Evolutionary conservation across 805 yeast species (phyloP), one percentile per base, ranked within the genome.

Genomic region (Myxozyma geophila): DNA sequence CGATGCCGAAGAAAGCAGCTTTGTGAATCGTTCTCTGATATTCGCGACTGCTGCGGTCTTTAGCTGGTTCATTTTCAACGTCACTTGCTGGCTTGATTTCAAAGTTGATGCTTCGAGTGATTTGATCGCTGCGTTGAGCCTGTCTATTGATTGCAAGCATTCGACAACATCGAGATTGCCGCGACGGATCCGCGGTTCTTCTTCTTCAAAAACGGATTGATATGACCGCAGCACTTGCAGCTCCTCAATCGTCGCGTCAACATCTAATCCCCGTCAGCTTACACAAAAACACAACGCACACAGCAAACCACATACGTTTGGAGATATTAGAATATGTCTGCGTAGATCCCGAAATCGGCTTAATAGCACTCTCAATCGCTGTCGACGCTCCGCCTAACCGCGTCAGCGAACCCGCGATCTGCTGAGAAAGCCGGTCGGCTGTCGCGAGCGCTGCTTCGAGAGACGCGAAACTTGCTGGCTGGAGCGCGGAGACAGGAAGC

Each of bases 371-470:
- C 63, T 86, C 84, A 0, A 93, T 88, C 23, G 80, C 79, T 28
- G 79, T 72, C 7, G 92, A 81, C 58, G 81, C 82, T 37, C 74
- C 74, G 7, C 86, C 80, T 59, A 92, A 82, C 54, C 77, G 79
- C 37, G 74, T 78, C 48, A 90, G 78, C 1, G 90, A 85, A 35
- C 76, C 75, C 10, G 84, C 78, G 60, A 92, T 86, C 50, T 82
- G 76, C 1, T 75, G 72, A 9, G 91, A 83, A 47, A 90, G 75
- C 19, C 79, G 80, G 46, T 83, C 82, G 2, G 90, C 83, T 59
- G 85, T 82, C 54, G 80, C 75, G 40, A 92, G 79, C 59, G 88
- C 87, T 71, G 89, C 95, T 58, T 90, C 88, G 39, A 92, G 81
- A 37, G 65, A 43, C 7, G 51, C 62, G 10, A 58, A 43, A 17